A percentile compares a stretch with the other conserved stretches of the same genome.
phyloP scores from a whole-genome alignment of 2,329 filamentous ascomycete genomes.

The Triangularia verruculosa region DNA sequence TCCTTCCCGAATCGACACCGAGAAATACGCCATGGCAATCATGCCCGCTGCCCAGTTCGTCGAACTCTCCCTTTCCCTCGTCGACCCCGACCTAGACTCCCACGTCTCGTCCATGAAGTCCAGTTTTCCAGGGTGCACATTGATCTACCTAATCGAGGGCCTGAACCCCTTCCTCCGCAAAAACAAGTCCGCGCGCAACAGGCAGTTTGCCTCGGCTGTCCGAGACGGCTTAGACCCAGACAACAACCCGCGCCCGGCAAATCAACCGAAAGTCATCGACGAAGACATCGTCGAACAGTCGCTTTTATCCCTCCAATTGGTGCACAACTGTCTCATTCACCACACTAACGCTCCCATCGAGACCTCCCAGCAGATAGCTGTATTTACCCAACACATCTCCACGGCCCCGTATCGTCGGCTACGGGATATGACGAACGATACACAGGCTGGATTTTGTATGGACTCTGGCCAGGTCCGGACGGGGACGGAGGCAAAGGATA shows the following conservation, averaged over 20 bases:
- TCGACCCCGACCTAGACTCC: constrained; percentile 52
- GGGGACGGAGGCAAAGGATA: constrained; percentile 63
- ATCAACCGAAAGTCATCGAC: constrained; percentile 52
- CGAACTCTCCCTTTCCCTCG: constrained; percentile 47
- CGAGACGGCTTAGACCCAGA: constrained; percentile 39
- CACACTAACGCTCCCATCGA: constrained; percentile 61
- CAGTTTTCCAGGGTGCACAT: constrained; percentile 49
- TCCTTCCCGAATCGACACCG: constrained; percentile 47
- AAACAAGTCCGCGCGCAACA: constrained; percentile 64
- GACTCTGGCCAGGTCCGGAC: constrained; percentile 71
- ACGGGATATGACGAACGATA: constrained; percentile 45
- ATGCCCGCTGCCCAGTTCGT: constrained; percentile 65
- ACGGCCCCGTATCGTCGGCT: constrained; percentile 68
- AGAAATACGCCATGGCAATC: constrained; percentile 61
- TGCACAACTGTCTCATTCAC: constrained; percentile 65
- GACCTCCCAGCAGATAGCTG: constrained; percentile 68
- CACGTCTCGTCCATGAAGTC: constrained; percentile 57
- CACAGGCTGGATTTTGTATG: constrained; percentile 71
- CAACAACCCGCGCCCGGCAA: constrained; percentile 18
- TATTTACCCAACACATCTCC: constrained; percentile 76
- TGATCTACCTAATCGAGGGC: constrained; percentile 73
- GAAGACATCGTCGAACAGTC: constrained; percentile 70
- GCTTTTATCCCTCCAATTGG: constrained; percentile 65
- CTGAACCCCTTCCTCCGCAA: constrained; percentile 64
- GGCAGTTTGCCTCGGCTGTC: constrained; percentile 65